phyloP scores from a whole-genome alignment of 2,329 filamentous ascomycete species.

The Orbilia blumenaviensis region DNA sequence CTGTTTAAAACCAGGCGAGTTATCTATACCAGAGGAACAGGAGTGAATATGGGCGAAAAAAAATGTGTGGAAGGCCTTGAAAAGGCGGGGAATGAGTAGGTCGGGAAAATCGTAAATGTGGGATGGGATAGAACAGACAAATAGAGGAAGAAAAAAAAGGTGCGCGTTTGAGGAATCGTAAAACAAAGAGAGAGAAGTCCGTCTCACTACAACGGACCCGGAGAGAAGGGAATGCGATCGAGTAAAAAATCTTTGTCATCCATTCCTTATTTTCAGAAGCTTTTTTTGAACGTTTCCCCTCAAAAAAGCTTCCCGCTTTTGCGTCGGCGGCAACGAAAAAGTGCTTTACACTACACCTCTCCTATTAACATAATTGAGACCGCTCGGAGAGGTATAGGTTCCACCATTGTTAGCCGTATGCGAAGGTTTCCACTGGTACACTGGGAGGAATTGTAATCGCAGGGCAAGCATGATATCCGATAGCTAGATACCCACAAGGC shows the following conservation, averaged over 20 bases:
- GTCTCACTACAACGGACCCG: constrained; percentile 39
- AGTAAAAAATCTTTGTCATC: constrained; percentile 32
- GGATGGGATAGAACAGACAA: background rate
- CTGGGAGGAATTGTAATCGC: constrained; percentile 28
- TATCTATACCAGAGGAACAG: constrained; percentile 24
- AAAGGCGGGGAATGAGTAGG: background rate
- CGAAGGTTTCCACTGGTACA: constrained; percentile 34
- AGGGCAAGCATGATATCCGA: background rate
- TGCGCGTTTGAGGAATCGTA: constrained; percentile 49
- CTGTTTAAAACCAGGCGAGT: constrained; percentile 9
- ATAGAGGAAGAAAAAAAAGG: background rate
- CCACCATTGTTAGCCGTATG: constrained; percentile 54
- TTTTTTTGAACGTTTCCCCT: background rate
- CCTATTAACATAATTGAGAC: background rate
- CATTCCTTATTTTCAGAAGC: constrained; percentile 33
- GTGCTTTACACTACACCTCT: constrained; percentile 46
- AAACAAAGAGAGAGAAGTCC: constrained; percentile 46
- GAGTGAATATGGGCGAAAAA: background rate
- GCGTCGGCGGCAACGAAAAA: constrained; percentile 42
- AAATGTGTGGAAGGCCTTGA: background rate
- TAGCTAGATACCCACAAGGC: background rate
- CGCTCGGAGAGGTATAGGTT: constrained; percentile 37
- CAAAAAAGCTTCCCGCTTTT: constrained; percentile 16
- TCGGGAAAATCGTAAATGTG: background rate
- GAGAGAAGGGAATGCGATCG: constrained; percentile 45